Percentiles rank a stretch among this genome's conserved stretches.
These are phyloP conservation scores for Akebia trifoliata DNA, from an alignment of 164 flowering plant genomes.

Conservation along the genomic window DNA sequence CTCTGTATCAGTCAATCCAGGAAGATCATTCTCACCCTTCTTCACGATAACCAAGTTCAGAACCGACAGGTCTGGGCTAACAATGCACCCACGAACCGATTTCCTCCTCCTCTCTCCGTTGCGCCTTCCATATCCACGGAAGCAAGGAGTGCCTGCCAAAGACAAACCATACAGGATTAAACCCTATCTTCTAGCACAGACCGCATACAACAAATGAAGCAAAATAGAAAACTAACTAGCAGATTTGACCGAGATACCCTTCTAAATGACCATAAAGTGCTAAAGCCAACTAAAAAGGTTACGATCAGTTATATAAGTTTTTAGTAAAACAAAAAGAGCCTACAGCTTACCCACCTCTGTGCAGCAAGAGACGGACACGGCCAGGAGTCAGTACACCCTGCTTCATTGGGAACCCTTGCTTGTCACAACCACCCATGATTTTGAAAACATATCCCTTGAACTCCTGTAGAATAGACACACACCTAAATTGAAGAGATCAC, in stretches of 20 bases:
- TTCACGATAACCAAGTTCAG: constrained; percentile 66
- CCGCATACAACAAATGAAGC: neutral
- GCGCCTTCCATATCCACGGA: constrained; percentile 65
- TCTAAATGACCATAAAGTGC: neutral
- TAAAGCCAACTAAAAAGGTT: neutral
- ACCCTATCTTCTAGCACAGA: neutral
- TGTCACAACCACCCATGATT: constrained; percentile 67
- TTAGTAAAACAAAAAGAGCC: neutral
- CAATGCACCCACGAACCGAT: constrained; percentile 71
- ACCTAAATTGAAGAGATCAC: neutral
- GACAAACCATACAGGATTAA: neutral
- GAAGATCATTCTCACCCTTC: constrained; percentile 64
- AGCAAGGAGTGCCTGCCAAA: constrained; percentile 56
- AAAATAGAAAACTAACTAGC: too few species aligned
- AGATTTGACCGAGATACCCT: too few species aligned
- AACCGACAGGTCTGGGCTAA: constrained; percentile 60
- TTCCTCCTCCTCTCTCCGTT: constrained; percentile 66
- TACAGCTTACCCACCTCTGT: constrained; percentile 36
- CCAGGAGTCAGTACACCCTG: constrained; percentile 65
- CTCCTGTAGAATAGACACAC: constrained; percentile 28
- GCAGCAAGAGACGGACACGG: constrained; percentile 59
- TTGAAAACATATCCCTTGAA: constrained; percentile 59
- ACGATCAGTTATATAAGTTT: neutral
- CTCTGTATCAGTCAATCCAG: constrained; percentile 60
- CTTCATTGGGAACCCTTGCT: constrained; percentile 71